These are phyloP conservation scores for Gnomoniopsis sp. DNA, from an alignment of 2,329 filamentous ascomycete species.

Conservation along the genomic window DNA sequence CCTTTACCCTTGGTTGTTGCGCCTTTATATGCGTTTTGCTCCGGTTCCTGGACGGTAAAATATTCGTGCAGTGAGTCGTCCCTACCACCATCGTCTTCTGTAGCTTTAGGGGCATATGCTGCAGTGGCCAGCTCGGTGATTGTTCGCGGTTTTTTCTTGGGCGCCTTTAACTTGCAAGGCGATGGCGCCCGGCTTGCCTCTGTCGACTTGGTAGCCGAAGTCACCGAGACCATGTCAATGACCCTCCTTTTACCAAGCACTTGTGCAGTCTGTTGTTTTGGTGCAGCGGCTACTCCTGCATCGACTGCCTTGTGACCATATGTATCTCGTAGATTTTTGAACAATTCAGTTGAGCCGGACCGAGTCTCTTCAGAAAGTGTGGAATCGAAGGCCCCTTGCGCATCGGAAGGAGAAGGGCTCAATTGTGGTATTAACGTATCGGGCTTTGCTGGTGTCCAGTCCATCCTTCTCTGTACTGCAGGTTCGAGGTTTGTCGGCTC, in stretches of 20 bases:
- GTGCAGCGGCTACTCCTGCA: constrained; percentile 11
- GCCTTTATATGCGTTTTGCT: constrained; percentile 28
- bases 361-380: background rate
- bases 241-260: constrained; percentile 54
- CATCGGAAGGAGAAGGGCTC: background rate
- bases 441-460: constrained; percentile 66
- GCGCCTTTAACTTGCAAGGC: constrained; percentile 46
- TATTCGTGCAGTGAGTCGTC: constrained; percentile 43
- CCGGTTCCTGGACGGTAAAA: constrained; percentile 33
- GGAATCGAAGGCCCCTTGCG: background rate
- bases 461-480: constrained; percentile 52
- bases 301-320: constrained; percentile 34
- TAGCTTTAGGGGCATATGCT: constrained; percentile 49
- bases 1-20: constrained; percentile 25
- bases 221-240: constrained; percentile 44
- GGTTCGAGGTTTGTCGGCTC: constrained; percentile 38
- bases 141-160: constrained; percentile 69
- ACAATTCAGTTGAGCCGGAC: constrained; percentile 28
- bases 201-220: constrained; percentile 20
- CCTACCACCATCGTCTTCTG: constrained; percentile 27
- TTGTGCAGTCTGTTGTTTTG: constrained; percentile 26
- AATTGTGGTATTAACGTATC: constrained; percentile 25
- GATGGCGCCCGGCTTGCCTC: constrained; percentile 22
- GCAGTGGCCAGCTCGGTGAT: constrained; percentile 77
- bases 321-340: constrained; percentile 40